A percentile compares a stretch with the other conserved stretches of the same genome.
These are phyloP conservation scores for Solanum peruvianum DNA, from an alignment of 257 asterid genomes.

Conservation along the genomic window DNA sequence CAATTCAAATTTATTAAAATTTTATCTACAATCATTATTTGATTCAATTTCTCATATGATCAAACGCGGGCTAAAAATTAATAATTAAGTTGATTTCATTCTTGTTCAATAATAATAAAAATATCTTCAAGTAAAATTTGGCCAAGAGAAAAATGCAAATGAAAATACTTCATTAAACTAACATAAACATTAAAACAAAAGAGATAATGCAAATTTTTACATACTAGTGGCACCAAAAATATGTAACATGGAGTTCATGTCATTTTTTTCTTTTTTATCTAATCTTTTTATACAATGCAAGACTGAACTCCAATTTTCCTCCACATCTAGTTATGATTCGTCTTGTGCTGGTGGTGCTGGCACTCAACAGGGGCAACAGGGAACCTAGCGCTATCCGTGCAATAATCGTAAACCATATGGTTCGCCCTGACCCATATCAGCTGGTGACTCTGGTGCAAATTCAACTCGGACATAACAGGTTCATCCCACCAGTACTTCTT, in stretches of 20 bases:
- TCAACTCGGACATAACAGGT: constrained; percentile 57
- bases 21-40: too few relatives aligned
- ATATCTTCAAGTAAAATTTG: background rate
- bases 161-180: background rate
- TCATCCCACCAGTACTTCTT: constrained; percentile 71
- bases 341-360: constrained; percentile 58
- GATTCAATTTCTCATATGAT: too few relatives aligned
- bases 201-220: background rate
- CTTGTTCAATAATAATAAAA: too few relatives aligned
- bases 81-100: too few relatives aligned
- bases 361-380: constrained; percentile 61
- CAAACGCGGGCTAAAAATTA: background rate
- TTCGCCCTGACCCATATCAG: constrained; percentile 76
- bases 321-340: background rate
- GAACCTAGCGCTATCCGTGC: constrained; percentile 57
- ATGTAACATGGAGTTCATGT: constrained; percentile 18
- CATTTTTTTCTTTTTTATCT: background rate
- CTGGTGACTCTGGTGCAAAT: constrained; percentile 76
- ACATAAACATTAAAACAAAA: background rate
- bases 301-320: background rate
- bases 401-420: constrained; percentile 75
- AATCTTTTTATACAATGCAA: background rate
- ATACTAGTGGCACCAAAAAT: background rate
- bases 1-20: too few relatives aligned
- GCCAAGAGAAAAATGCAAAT: background rate